Evolutionary conservation across 345 rosid genomes (phyloP), one percentile per base, ranked within the genome.

Genomic region (Leavenworthia alabamica): DNA sequence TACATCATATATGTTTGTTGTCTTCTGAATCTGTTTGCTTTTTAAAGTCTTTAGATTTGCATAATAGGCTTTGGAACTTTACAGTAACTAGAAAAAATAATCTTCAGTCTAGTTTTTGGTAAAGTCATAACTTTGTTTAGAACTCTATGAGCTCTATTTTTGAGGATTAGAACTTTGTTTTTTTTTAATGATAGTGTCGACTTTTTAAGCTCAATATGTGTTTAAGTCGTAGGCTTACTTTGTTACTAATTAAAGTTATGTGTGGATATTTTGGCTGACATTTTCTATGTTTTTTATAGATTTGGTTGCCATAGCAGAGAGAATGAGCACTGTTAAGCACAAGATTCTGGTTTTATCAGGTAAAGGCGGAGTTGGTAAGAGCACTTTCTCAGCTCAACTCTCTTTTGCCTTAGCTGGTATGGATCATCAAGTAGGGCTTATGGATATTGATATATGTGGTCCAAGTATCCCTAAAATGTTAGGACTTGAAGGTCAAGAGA

Each of bases 381-480:
- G 98, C 74, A 92, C 98, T 33, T 83, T 92, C 72, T 89, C 97
- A 6, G 89, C 97, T 44, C 98, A 92, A 71, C 86, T 92, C 35
- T 73, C 98, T 1, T 92, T 76, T 54, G 96, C 94, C 7, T 83
- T 92, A 22, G 97, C 99, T 0, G 80, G 84, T 15, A 80, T 82
- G 88, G 90, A 85, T 55, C 83, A 83, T 65, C 96, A 92, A 76
- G 94, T 92, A 16, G 99, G 99, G 45, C 81, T 92, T 10, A 73
- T 92, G 49, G 97, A 92, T 65, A 82, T 92, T 16, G 97, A 89
- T 60, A 89, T 92, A 13, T 92, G 97, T 6, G 97, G 98, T 4
- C 98, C 98, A 26, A 92, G 97, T 82, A 86, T 92, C 60, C 97
- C 98, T 1, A 92, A 92, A 73, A 92, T 92, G 98, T 83, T 89